Conservation (phyloP, 1,284 basidiomycete genomes). For the Boletus austroedulis region DNA sequence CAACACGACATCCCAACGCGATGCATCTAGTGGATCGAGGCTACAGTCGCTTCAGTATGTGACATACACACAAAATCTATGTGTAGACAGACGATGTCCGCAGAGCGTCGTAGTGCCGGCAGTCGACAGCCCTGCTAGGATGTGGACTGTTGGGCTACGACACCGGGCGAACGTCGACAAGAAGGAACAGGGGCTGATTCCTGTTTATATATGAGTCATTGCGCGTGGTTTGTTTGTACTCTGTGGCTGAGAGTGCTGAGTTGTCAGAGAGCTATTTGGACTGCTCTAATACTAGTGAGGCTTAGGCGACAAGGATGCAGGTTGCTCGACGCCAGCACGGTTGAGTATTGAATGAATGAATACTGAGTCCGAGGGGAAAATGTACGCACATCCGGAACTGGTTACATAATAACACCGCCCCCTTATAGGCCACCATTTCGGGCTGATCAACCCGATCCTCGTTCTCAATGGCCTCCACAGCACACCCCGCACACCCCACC, state of each 20-base stretch:
- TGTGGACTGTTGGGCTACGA: slow-evolving; percentile 20
- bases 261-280: too few species aligned
- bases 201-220: background rate
- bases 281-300: too few species aligned
- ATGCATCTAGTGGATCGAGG: too few species aligned
- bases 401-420: slow-evolving; percentile 18
- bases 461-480: slow-evolving; percentile 22
- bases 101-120: slow-evolving; percentile 10
- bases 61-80: background rate
- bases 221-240: slow-evolving; percentile 11
- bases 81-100: background rate
- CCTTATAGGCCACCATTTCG: slow-evolving; percentile 16
- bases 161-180: background rate
- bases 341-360: too few species aligned
- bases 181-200: background rate
- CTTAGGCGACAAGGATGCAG: too few species aligned
- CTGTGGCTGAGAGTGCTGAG: background rate
- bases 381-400: too few species aligned
- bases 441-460: slow-evolving; percentile 1
- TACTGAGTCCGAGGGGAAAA: too few species aligned
- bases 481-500: slow-evolving; percentile 6
- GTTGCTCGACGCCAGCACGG: background rate
- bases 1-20: too few species aligned
- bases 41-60: too few species aligned
- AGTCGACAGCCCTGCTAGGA: background rate